These are phyloP conservation scores for Wickerhamiella infanticola DNA, from an alignment of 1,139 yeast genomes.

Conservation along the genomic window DNA sequence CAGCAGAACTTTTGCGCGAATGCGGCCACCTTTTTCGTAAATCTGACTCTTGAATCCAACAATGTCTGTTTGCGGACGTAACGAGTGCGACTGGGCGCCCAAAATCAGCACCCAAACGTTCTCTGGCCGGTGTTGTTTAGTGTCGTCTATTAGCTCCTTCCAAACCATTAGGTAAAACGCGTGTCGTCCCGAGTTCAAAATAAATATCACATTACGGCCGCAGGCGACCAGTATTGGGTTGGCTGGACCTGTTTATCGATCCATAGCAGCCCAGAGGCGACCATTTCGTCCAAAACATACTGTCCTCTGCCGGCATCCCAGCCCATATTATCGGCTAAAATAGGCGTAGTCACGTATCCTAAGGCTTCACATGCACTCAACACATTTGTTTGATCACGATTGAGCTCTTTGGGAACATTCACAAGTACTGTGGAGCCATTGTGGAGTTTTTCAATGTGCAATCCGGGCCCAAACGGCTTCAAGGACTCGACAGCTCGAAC, in stretches of 20 bases:
- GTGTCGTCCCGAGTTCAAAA: not conserved
- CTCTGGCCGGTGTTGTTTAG: not conserved
- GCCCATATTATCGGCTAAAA: conserved; percentile 51
- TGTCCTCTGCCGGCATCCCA: conserved; percentile 56
- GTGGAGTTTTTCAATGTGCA: conserved; percentile 29
- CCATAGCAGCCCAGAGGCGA: conserved; percentile 71
- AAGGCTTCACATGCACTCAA: conserved; percentile 64
- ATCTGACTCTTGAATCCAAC: not conserved
- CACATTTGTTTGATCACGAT: conserved; percentile 50
- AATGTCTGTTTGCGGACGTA: not conserved
- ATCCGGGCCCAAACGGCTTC: conserved; percentile 32
- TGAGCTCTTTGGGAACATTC: conserved; percentile 38
- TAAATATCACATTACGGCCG: not conserved
- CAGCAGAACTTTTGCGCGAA: not conserved
- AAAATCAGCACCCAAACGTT: not conserved
- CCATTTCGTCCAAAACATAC: conserved; percentile 61
- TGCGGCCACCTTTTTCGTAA: not conserved
- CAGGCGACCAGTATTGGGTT: conserved; percentile 13
- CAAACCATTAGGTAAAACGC: not conserved
- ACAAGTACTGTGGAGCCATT: conserved; percentile 28
- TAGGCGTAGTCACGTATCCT: conserved; percentile 45
- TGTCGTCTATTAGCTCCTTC: not conserved
- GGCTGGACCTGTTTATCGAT: conserved; percentile 42
- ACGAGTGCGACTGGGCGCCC: not conserved
- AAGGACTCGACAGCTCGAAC: conserved; percentile 33